phyloP scores from a whole-genome alignment of 2,329 filamentous ascomycete genomes.

The Colletotrichum sp. region DNA sequence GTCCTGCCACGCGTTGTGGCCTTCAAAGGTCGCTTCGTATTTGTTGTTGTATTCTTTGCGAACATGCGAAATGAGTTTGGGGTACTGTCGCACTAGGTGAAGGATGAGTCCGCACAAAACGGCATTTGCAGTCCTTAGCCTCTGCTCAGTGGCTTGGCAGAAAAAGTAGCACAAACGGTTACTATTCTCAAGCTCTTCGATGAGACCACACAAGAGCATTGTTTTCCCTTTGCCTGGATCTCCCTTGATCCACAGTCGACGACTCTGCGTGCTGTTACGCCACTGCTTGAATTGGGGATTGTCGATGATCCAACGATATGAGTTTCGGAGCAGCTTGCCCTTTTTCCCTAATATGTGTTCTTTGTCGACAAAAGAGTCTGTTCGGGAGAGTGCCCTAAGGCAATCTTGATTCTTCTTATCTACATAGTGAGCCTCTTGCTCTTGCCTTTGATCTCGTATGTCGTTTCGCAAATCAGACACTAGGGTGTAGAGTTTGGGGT shows the following conservation, averaged over 20 bases:
- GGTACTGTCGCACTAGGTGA: slow-evolving; percentile 31
- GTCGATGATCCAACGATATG: slow-evolving; percentile 39
- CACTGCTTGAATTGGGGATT: slow-evolving; percentile 28
- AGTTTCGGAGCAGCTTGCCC: slow-evolving; percentile 33
- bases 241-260: slow-evolving; percentile 41
- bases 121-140: slow-evolving; percentile 40
- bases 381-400: slow-evolving; percentile 7
- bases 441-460: too few relatives aligned
- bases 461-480: too few relatives aligned
- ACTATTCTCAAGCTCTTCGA: slow-evolving; percentile 31
- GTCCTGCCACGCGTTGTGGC: slow-evolving; percentile 28
- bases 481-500: too few relatives aligned
- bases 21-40: slow-evolving; percentile 41
- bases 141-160: slow-evolving; percentile 42
- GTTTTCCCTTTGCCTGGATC: slow-evolving; percentile 48
- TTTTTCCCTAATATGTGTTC: slow-evolving; percentile 32
- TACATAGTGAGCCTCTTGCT: too few relatives aligned
- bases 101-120: slow-evolving; percentile 49
- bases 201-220: slow-evolving; percentile 43
- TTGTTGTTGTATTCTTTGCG: slow-evolving; percentile 11
- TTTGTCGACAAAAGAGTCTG: slow-evolving; percentile 39
- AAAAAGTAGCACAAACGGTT: slow-evolving; percentile 37
- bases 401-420: neutral
- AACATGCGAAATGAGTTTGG: neutral
- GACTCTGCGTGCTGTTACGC: slow-evolving; percentile 20